phyloP scores from a whole-genome alignment of 1,284 basidiomycete genomes.

The Athelia sp. region DNA sequence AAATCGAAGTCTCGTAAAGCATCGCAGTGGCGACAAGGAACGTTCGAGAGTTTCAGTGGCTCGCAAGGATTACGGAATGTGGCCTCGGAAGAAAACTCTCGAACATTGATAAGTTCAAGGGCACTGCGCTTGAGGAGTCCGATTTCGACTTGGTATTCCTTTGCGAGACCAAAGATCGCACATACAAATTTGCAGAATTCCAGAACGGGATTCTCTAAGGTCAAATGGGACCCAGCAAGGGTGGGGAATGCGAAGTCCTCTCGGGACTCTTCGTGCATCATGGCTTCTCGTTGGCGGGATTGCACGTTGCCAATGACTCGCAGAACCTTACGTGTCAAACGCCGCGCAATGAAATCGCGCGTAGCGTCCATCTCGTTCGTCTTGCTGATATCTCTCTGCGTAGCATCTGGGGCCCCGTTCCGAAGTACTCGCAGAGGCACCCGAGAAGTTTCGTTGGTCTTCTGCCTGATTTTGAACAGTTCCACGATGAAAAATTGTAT shows the following conservation, averaged over 20 bases:
- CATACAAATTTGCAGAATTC: slow-evolving; percentile 91
- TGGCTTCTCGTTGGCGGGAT: slow-evolving; percentile 58
- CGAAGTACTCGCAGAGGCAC: slow-evolving; percentile 75
- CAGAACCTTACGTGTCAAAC: slow-evolving; percentile 81
- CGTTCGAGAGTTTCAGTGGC: slow-evolving; percentile 80
- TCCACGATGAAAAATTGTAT: slow-evolving; percentile 87
- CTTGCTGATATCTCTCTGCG: slow-evolving; percentile 65
- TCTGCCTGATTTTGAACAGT: slow-evolving; percentile 76
- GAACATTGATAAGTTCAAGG: slow-evolving; percentile 83
- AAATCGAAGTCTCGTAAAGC: slow-evolving; percentile 90
- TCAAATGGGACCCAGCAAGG: slow-evolving; percentile 83
- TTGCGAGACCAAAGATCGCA: slow-evolving; percentile 76
- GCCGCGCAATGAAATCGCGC: slow-evolving; percentile 73
- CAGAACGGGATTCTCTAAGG: slow-evolving; percentile 73
- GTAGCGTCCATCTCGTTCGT: slow-evolving; percentile 66
- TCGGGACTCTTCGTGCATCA: slow-evolving; percentile 53
- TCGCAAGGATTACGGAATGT: slow-evolving; percentile 92
- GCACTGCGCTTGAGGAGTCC: slow-evolving; percentile 87
- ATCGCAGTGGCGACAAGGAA: slow-evolving; percentile 91
- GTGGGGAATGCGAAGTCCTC: slow-evolving; percentile 76
- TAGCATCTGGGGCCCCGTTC: slow-evolving; percentile 60
- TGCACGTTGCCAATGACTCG: slow-evolving; percentile 68
- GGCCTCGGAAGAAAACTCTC: slow-evolving; percentile 85
- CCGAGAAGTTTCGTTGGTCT: slow-evolving; percentile 51
- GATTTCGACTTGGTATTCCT: slow-evolving; percentile 80